Base-by-base conservation (phyloP, 2,329 filamentous ascomycete genomes). In the Fusarium beomiforme region DNA sequence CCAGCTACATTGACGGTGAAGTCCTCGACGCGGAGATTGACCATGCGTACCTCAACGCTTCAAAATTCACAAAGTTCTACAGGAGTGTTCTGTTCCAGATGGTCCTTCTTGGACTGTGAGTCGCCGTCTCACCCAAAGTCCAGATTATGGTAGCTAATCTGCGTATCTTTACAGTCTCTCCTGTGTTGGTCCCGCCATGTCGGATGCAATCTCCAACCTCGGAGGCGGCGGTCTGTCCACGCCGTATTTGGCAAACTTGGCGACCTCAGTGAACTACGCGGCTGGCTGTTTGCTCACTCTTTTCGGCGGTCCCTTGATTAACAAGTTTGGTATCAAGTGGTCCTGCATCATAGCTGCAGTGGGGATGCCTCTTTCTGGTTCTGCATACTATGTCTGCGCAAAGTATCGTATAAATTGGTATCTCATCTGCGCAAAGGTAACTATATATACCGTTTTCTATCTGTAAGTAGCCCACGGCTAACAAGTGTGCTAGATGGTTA, bases 281-380 rank as follows among this genome's bases (percentile, higher is more conserved):
- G 11, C 41, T 23, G 58, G 51, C 5, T 41, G 58, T 23, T 2
- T 58, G 8, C 14, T 61, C 4, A 58, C 51, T 19, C 58, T 61
- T 2, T 58, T 58, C 4, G 41, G 58, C 4, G 51, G 58, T 1
- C 58, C 51, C 0, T 46, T 61, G 26, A 58, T 61, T 3, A 46
- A 61, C 10, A 46, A 61, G 17, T 21, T 61, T 2, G 58, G 51
- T 5, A 61, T 61, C 13, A 61, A 58, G 24, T 61, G 58, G 58
- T 58, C 58, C 3, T 58, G 58, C n/a, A 29, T 46, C 3, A 60
- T 46, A 11, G 41, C 58, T 4, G 58, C 39, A 5, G 58, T 60
- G 8, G 50, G 50, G 7, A 60, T 60, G 58, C 58, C 58, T 14
- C 58, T 60, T 26, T 46, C 42, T 1, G 58, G 58, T 3, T 60